These are phyloP conservation scores for Klebsormidium nitens DNA, from an alignment of 139 green algal genomes.

Conservation along the genomic window DNA sequence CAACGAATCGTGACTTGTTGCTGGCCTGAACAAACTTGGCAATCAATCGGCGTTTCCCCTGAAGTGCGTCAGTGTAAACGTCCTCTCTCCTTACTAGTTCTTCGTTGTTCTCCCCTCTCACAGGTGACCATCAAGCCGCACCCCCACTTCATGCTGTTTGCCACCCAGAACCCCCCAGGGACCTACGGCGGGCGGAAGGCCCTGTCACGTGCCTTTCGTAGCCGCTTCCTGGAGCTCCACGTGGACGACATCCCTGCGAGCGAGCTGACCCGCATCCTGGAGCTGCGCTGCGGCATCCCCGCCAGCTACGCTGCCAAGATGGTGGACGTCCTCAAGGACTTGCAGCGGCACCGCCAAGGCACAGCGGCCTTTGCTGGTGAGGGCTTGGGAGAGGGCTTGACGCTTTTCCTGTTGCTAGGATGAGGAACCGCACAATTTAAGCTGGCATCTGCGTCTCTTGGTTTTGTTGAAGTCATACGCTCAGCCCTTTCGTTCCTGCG, in stretches of 20 bases:
- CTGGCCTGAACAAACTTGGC: too few relatives aligned
- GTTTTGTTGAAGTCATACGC: too few relatives aligned
- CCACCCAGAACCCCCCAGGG: slow-evolving; percentile 95
- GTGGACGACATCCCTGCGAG: slow-evolving; percentile 90
- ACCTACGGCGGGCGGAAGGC: slow-evolving; percentile 79
- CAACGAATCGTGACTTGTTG: too few relatives aligned
- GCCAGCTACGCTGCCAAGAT: slow-evolving; percentile 77
- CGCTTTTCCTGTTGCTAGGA: slow-evolving; percentile 31
- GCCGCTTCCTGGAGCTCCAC: slow-evolving; percentile 96
- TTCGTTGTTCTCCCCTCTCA: too few relatives aligned
- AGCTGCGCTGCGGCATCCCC: slow-evolving; percentile 62
- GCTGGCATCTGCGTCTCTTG: too few relatives aligned
- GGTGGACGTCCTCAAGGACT: slow-evolving; percentile 81
- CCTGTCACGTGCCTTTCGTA: slow-evolving; percentile 70
- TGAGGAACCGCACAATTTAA: too few relatives aligned
- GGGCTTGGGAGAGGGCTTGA: too few relatives aligned
- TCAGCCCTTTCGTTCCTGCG: too few relatives aligned
- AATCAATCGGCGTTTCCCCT: too few relatives aligned
- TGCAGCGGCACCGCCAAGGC: slow-evolving; percentile 72
- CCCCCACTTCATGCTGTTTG: slow-evolving; percentile 99
- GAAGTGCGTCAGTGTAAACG: too few relatives aligned
- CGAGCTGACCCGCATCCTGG: slow-evolving; percentile 85
- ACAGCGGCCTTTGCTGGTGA: slow-evolving; percentile 47
- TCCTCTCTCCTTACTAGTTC: too few relatives aligned
- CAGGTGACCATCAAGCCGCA: slow-evolving; percentile 84